A percentile compares a stretch with the other conserved stretches of the same genome.
Conservation (phyloP, 305 asterid genomes). For the Solanum hybrid region DNA sequence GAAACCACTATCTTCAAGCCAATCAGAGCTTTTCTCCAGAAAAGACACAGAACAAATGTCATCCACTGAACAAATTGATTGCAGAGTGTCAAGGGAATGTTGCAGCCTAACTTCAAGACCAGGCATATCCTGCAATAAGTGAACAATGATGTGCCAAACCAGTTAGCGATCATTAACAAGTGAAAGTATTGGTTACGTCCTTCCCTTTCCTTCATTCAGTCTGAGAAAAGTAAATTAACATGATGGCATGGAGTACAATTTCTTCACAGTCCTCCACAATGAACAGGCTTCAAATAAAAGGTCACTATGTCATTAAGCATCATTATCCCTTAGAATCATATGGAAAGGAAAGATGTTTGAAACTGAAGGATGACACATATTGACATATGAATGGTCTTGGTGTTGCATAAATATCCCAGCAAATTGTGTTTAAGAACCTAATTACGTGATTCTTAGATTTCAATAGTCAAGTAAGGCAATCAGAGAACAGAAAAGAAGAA, state of each 20-base stretch:
- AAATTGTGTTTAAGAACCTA: slow-evolving; percentile 1
- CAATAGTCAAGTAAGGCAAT: neutral
- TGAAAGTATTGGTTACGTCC: neutral
- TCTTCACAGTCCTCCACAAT: neutral
- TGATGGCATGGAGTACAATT: neutral
- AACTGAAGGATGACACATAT: neutral
- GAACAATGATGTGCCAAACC: neutral
- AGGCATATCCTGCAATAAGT: slow-evolving; percentile 50
- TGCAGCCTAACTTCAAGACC: slow-evolving; percentile 35
- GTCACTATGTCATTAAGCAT: neutral
- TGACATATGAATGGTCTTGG: neutral
- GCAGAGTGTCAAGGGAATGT: slow-evolving; percentile 42
- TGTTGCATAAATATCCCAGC: neutral
- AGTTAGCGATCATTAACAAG: neutral
- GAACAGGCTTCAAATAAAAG: neutral
- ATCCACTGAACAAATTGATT: slow-evolving; percentile 55
- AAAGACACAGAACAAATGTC: slow-evolving; percentile 31
- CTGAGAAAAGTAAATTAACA: neutral
- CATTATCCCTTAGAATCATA: neutral
- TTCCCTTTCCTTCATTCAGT: neutral
- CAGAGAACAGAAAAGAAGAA: neutral
- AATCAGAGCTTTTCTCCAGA: slow-evolving; percentile 35
- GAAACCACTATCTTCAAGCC: slow-evolving; percentile 43
- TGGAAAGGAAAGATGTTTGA: neutral
- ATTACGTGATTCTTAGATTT: neutral